Percentiles rank a stretch among this genome's conserved stretches.
phyloP scores from a whole-genome alignment of 2,329 filamentous ascomycete species.

The Fusarium chaquense region DNA sequence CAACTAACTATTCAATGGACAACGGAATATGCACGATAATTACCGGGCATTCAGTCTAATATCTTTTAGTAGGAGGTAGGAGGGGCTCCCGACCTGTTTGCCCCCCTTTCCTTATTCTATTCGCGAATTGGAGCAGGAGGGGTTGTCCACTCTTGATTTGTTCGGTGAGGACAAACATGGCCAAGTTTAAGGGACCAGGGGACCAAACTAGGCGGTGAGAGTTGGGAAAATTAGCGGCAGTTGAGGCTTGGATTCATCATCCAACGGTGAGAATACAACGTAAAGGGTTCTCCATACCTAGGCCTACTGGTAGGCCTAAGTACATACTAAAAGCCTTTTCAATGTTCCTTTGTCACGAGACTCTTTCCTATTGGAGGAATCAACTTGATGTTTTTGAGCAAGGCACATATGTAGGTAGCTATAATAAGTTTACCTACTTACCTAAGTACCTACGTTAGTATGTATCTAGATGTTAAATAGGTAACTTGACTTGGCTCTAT shows the following conservation, averaged over 20 bases:
- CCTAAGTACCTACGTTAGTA: too few relatives aligned
- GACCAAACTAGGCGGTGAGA: conserved; percentile 27
- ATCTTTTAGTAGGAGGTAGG: conserved; percentile 7
- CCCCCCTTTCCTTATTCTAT: conserved; percentile 45
- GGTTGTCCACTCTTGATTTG: conserved; percentile 26
- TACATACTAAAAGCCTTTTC: not conserved
- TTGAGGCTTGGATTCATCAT: not conserved
- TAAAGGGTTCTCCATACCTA: not conserved
- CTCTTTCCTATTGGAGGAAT: conserved; percentile 3
- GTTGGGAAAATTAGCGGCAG: conserved; percentile 25
- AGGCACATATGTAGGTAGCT: too few relatives aligned
- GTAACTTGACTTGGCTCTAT: too few relatives aligned
- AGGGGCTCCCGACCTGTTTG: conserved; percentile 9
- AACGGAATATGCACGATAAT: conserved; percentile 43
- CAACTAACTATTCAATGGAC: not conserved
- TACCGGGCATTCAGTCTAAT: conserved; percentile 26
- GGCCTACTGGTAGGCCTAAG: not conserved
- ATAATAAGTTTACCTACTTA: too few relatives aligned
- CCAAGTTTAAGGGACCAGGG: conserved; percentile 28
- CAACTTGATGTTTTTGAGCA: too few relatives aligned
- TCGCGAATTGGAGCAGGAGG: conserved; percentile 18
- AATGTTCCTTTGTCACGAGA: not conserved
- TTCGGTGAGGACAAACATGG: conserved; percentile 46
- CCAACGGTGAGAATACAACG: conserved; percentile 7
- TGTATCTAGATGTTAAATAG: too few relatives aligned